Evolutionary conservation across 331 rosid genomes (phyloP), one percentile per base, ranked within the genome.

Genomic region (Acacia concinna): DNA sequence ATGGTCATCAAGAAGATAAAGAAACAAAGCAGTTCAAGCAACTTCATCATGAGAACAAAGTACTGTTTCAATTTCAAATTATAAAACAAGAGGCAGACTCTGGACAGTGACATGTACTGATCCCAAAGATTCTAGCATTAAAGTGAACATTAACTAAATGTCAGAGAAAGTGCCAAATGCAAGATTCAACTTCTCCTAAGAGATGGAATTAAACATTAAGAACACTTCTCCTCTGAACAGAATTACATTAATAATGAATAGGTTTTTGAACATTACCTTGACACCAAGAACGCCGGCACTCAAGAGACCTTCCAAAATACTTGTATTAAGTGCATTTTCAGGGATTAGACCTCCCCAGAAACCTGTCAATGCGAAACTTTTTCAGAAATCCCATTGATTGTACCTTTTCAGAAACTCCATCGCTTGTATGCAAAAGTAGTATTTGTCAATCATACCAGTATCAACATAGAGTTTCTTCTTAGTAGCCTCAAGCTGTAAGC

Each of bases 261-360:
- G 37, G 81, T 47, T 51, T 79, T 76, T 37, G 59, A 78, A 72
- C 25, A 51, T 76, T 88, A 95, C 99, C 99, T 95, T 95, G 67
- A 91, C 51, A 75, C 98, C 99, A 73, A 95, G 98, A 83, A 83
- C 99, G 38, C 99, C 99, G 0, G 97, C 93, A 79, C 82, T 82
- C 78, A 95, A 79, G 73, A 95, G 96, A 79, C 89, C 92, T 64
- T 90, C 98, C 70, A 95, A 91, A 87, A 89, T 91, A 82, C 85
- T 90, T 13, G 86, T 51, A 64, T 95, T 87, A 81, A 83, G 91
- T 69, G 97, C 97, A 86, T 95, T 95, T 79, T 90, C 99, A 60
- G 98, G 99, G 80, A 95, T 75, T 70, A 95, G 91, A 44, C 99
- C 99, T 86, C 99, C 99, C 99, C 98, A 95, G 76, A 95, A 95